phyloP scores from a whole-genome alignment of 495 filamentous ascomycete genomes.

The Cudoniella acicularis region DNA sequence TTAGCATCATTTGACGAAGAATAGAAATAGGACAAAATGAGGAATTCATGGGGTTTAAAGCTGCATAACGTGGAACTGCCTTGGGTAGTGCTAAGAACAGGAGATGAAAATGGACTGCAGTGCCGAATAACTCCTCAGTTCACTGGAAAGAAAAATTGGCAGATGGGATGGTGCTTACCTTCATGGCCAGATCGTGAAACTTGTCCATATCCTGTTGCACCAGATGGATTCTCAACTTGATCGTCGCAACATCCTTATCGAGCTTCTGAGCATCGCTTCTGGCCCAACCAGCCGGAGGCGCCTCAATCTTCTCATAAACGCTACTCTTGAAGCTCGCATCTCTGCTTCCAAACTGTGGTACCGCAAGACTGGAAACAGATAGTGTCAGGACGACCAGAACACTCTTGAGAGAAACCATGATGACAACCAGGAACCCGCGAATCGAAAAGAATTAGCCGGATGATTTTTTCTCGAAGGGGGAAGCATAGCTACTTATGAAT shows the following conservation, averaged over 20 bases:
- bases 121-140: no score
- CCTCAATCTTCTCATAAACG: conserved; percentile 16
- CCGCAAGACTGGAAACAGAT: not conserved
- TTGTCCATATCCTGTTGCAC: conserved; percentile 22
- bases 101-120: not conserved
- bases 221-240: conserved; percentile 21
- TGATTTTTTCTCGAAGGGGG: not conserved
- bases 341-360: not conserved
- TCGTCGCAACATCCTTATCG: conserved; percentile 13
- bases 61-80: no score
- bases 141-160: not conserved
- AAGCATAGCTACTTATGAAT: not conserved
- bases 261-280: conserved; percentile 8
- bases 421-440: not conserved
- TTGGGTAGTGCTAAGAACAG: not conserved
- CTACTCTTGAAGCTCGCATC: not conserved
- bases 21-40: no score
- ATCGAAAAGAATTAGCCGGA: not conserved
- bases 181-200: conserved; percentile 23
- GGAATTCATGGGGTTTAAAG: no score
- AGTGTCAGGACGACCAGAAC: not conserved
- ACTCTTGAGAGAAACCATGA: conserved; percentile 3
- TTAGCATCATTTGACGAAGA: no score
- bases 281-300: conserved; percentile 19
- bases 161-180: conserved; percentile 6